Percentiles rank a stretch among this genome's conserved stretches.
Evolutionary conservation across 352 stramenopile species (phyloP).

Genomic region (Phytophthora pisi): DNA sequence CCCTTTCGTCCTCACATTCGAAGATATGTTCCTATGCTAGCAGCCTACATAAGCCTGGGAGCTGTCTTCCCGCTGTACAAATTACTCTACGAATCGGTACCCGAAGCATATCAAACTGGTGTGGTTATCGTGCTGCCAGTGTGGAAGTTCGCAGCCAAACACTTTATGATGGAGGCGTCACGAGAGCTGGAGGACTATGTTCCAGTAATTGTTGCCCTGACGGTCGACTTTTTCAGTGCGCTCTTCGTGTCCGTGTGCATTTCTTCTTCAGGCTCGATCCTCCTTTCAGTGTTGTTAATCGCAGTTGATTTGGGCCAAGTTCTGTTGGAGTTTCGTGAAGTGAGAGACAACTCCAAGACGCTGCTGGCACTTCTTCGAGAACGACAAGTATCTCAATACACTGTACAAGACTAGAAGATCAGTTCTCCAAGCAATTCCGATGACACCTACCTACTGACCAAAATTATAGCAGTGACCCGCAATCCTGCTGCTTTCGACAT

Average conservation of each 20-base stretch:
- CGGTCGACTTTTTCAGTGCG: slow-evolving; percentile 16
- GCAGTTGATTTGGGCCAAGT: not conserved
- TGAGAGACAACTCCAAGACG: not conserved
- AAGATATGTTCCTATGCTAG: not conserved
- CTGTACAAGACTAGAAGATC: not conserved
- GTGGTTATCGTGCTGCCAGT: not conserved
- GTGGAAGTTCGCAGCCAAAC: slow-evolving; percentile 16
- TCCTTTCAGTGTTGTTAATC: not conserved
- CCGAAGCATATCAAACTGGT: not conserved
- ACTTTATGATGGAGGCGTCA: not conserved
- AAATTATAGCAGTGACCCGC: slow-evolving; percentile 6
- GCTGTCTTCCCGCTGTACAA: slow-evolving; percentile 4
- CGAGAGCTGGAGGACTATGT: slow-evolving; percentile 7
- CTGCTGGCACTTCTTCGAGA: not conserved
- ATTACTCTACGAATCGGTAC: slow-evolving; percentile 7
- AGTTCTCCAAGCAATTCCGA: not conserved
- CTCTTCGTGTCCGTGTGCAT: slow-evolving; percentile 26
- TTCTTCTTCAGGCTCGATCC: not conserved
- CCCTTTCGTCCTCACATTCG: not conserved
- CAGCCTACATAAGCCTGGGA: not conserved
- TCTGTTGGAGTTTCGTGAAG: slow-evolving; percentile 1
- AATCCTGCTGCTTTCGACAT: not conserved
- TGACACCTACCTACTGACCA: not conserved
- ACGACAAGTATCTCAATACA: not conserved
- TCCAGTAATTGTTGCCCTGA: slow-evolving; percentile 8